Conservation (phyloP, 371 early-diverging fungal genomes). For the Dinochytrium kinnereticum region DNA sequence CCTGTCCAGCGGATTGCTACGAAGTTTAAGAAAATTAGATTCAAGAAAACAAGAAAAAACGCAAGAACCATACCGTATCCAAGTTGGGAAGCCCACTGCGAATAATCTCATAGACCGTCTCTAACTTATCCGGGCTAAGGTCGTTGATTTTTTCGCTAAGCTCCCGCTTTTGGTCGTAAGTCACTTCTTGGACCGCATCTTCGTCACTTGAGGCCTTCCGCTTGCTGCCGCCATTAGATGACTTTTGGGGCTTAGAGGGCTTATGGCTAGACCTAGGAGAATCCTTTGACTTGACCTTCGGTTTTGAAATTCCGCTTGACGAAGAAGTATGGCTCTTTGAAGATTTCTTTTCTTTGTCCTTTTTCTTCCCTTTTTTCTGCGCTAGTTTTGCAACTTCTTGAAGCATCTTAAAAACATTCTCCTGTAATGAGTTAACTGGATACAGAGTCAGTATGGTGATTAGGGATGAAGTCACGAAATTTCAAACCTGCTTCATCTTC, state of each 20-base stretch:
- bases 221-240: background rate
- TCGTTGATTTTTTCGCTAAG: slow-evolving; percentile 83
- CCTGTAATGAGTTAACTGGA: slow-evolving; percentile 8
- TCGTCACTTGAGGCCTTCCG: slow-evolving; percentile 30
- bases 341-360: slow-evolving; percentile 5
- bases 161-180: slow-evolving; percentile 89
- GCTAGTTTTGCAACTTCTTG: slow-evolving; percentile 29
- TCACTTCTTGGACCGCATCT: slow-evolving; percentile 53
- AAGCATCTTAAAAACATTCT: slow-evolving; percentile 28
- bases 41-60: too few species aligned
- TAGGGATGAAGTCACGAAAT: too few species aligned
- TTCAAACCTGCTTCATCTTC: slow-evolving; percentile 23
- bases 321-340: background rate
- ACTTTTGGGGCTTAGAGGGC: slow-evolving; percentile 16
- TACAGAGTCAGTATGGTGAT: too few species aligned
- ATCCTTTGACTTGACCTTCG: slow-evolving; percentile 21
- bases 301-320: background rate
- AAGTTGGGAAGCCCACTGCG: slow-evolving; percentile 82
- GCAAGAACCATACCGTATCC: slow-evolving; percentile 33
- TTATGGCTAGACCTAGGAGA: background rate
- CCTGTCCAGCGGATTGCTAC: slow-evolving; percentile 61
- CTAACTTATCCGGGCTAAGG: slow-evolving; percentile 76
- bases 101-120: slow-evolving; percentile 84
- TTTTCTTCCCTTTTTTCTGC: slow-evolving; percentile 26
- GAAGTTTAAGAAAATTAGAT: slow-evolving; percentile 15